Base-by-base conservation (phyloP, 2,329 filamentous ascomycete genomes). In the Sphaceloma murrayae region DNA sequence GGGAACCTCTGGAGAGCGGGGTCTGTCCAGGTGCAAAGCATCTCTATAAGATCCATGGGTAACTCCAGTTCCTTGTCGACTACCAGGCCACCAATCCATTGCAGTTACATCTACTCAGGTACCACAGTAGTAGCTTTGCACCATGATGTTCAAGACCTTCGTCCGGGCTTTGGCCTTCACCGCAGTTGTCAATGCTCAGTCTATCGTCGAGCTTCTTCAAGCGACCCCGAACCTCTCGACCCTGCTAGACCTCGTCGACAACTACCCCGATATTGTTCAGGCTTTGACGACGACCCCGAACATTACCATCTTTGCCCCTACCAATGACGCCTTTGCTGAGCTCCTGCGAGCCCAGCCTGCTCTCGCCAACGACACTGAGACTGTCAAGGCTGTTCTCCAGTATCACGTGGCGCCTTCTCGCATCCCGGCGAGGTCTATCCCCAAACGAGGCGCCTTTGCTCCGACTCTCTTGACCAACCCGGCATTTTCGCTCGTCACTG, bases 371-470 rank as follows among this genome's bases (percentile, higher is more conserved):
- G 22, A 40, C 2, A 58, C 59, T 2, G 52, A 61, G 24, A 50
- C 54, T 4, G 47, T 53, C 19, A 55, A 64, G 26, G 46, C 57
- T 40, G 36, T 40, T 6, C 24, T 40, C 4, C 62, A 59, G 44
- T 80, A 80, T 56, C 77, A 80, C 54, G 67, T 78, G n/a, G 57
- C 79, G 5, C 68, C 72, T 46, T 75, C 74, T 24, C 67, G 65
- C 1, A 67, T 70, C 49, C 52, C 47, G 3, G 56, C 66, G 0
- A 52, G 51, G 4, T 54, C 60, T 3, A 60, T 68, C 45, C 62
- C 56, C 29, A 53, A 56, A 6, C 45, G 48, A 10, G 56, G 56
- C 4, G 30, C 46, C 6, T 74, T 75, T 52, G 54, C 67, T 1
- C 66, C 66, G 6, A 72, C 69, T 2, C 56, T 71, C 4, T 61